Percentiles rank a stretch among this genome's conserved stretches.
These are phyloP conservation scores for Psilocybe sp. DNA, from an alignment of 768 basidiomycete genomes.

Conservation along the genomic window DNA sequence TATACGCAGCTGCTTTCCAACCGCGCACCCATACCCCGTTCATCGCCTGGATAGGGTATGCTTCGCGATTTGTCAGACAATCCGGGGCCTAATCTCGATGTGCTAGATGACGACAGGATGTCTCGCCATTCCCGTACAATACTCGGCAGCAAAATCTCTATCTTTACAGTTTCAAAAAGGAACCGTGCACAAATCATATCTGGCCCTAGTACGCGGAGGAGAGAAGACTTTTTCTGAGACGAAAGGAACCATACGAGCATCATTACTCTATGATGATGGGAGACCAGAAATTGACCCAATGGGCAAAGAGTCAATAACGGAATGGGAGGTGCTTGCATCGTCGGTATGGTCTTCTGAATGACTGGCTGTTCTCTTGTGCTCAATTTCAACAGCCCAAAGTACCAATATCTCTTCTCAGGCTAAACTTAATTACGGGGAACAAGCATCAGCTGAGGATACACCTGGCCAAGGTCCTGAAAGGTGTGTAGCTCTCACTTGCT, in stretches of 20 bases:
- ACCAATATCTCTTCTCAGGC: constrained; percentile 55
- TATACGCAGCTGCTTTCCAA: constrained; percentile 17
- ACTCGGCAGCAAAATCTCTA: constrained; percentile 40
- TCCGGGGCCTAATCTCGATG: not conserved
- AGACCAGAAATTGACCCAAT: constrained; percentile 35
- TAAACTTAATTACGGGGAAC: constrained; percentile 57
- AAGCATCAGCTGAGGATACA: constrained; percentile 77
- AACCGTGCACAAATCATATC: constrained; percentile 54
- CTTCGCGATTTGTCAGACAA: not conserved
- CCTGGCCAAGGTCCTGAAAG: constrained; percentile 45
- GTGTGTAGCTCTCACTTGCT: constrained; percentile 26
- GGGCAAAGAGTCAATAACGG: constrained; percentile 39
- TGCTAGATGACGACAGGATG: constrained; percentile 60
- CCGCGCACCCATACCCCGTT: constrained; percentile 40
- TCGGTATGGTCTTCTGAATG: constrained; percentile 40
- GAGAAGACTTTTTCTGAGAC: constrained; percentile 37
- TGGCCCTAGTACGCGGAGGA: constrained; percentile 61
- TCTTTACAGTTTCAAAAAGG: constrained; percentile 52
- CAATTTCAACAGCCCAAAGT: constrained; percentile 29
- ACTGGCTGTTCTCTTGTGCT: not conserved
- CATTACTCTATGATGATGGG: constrained; percentile 43
- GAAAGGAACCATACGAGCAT: constrained; percentile 35
- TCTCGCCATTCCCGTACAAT: constrained; percentile 51
- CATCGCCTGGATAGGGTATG: constrained; percentile 68
- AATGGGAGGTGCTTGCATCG: constrained; percentile 58